These are phyloP conservation scores for Candida boleticola DNA, from an alignment of 805 yeast genomes.

Conservation along the genomic window DNA sequence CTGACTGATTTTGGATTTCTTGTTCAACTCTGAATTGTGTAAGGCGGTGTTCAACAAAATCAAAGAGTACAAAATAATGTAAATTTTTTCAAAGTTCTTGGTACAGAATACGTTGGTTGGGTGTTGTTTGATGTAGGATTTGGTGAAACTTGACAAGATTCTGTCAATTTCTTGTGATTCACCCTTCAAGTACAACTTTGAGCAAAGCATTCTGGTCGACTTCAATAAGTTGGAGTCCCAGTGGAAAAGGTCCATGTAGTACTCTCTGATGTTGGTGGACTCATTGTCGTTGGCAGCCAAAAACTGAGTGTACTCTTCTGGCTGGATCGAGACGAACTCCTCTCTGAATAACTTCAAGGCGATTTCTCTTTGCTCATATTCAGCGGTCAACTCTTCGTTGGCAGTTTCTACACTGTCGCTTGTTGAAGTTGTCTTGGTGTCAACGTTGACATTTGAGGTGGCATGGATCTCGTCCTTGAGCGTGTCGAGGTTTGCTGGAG, in stretches of 20 bases:
- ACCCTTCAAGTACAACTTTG: constrained; percentile 69
- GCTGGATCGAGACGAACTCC: constrained; percentile 41
- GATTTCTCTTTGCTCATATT: constrained; percentile 27
- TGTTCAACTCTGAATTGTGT: constrained; percentile 50
- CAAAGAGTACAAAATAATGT: constrained; percentile 69
- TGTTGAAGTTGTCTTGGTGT: constrained; percentile 1
- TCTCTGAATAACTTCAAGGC: constrained; percentile 37
- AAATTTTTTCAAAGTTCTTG: constrained; percentile 52
- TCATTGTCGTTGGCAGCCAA: constrained; percentile 40
- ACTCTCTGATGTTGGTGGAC: constrained; percentile 35
- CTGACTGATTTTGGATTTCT: constrained; percentile 38
- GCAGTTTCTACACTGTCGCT: constrained; percentile 2
- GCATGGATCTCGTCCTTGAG: background rate
- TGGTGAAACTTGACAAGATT: constrained; percentile 64
- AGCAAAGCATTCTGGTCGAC: constrained; percentile 61
- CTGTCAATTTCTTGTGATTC: constrained; percentile 82
- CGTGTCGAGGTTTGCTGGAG: background rate
- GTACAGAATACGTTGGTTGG: constrained; percentile 49
- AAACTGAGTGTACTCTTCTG: constrained; percentile 45
- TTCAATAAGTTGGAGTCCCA: constrained; percentile 52
- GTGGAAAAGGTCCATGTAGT: constrained; percentile 46
- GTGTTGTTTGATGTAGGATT: constrained; percentile 56
- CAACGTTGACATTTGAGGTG: background rate
- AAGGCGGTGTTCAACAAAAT: constrained; percentile 75
- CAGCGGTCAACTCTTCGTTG: constrained; percentile 1